Percentiles rank a stretch among this genome's conserved stretches.
These are phyloP conservation scores for Rhododendron williamsianum DNA, from an alignment of 148 eudicot species.

Conservation along the genomic window DNA sequence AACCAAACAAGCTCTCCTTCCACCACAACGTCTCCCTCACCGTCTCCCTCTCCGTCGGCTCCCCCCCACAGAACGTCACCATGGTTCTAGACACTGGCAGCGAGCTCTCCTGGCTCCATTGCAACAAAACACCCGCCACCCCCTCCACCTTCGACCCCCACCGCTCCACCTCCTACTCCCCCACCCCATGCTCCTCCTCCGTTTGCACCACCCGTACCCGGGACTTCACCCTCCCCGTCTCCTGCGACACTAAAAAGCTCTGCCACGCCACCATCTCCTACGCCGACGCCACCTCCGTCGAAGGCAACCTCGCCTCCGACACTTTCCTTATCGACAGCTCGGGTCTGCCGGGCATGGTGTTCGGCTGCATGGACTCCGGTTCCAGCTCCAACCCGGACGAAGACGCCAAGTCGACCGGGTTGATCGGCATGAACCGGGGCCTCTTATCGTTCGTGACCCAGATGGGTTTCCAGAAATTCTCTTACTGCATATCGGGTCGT, in stretches of 20 bases:
- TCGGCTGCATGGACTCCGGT: constrained; percentile 77
- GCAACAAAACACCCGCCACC: constrained; percentile 39
- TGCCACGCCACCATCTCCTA: constrained; percentile 67
- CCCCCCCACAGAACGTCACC: constrained; percentile 68
- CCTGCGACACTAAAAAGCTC: constrained; percentile 63
- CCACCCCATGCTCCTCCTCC: constrained; percentile 53
- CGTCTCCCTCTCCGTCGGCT: constrained; percentile 62
- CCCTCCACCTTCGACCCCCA: constrained; percentile 34
- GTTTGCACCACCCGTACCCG: constrained; percentile 44
- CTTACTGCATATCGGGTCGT: constrained; percentile 84
- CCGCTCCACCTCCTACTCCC: constrained; percentile 45
- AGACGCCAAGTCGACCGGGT: constrained; percentile 63
- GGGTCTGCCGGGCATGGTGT: constrained; percentile 33
- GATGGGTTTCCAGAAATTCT: constrained; percentile 70
- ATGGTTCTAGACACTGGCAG: constrained; percentile 94
- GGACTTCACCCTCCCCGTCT: constrained; percentile 51
- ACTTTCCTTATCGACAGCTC: constrained; percentile 44
- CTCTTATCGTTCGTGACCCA: constrained; percentile 72
- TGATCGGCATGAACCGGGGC: constrained; percentile 91
- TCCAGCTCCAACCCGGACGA: constrained; percentile 40
- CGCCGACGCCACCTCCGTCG: constrained; percentile 71
- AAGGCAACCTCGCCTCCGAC: constrained; percentile 66
- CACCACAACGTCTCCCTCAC: constrained; percentile 76
- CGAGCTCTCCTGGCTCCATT: constrained; percentile 78
- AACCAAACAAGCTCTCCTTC: constrained; percentile 60